Conservation (phyloP, 495 filamentous ascomycete species). For the Penicillium argentinense region DNA sequence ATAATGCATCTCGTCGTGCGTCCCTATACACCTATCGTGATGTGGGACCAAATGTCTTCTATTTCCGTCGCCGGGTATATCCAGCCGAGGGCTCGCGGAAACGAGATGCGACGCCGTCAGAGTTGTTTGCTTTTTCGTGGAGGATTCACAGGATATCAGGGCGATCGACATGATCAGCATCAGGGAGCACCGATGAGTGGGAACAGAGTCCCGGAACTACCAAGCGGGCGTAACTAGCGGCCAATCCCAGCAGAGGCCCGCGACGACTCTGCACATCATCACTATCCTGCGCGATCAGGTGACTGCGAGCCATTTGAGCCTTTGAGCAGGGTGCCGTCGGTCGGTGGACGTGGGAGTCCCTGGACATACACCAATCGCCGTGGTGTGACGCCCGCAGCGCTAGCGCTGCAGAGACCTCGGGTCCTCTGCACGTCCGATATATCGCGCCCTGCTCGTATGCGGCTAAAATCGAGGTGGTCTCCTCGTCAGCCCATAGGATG, state of each 20-base stretch:
- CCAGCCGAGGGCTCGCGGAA: not conserved
- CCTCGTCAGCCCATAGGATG: conserved; percentile 19
- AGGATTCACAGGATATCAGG: conserved; percentile 4
- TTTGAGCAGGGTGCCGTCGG: not conserved
- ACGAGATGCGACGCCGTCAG: not conserved
- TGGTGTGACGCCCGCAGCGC: conserved; percentile 4
- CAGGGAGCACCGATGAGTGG: conserved; percentile 13
- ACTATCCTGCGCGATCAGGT: not conserved
- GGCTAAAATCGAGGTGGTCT: conserved; percentile 9
- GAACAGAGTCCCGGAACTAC: conserved; percentile 12
- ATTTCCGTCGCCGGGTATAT: not conserved
- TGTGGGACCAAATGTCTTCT: not conserved
- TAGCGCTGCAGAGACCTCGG: conserved; percentile 3
- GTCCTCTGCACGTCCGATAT: conserved; percentile 2
- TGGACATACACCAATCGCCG: not conserved
- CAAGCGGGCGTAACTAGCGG: conserved; percentile 20
- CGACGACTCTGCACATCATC: not conserved
- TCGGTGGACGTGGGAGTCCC: not conserved
- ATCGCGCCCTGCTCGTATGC: conserved; percentile 7
- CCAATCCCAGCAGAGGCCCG: not conserved
- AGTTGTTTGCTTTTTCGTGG: conserved; percentile 21
- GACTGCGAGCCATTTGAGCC: not conserved
- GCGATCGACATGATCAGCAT: conserved; percentile 26
- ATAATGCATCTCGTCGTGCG: not conserved
- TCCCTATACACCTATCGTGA: not conserved